Evolutionary conservation across 2,329 filamentous ascomycete species (phyloP), one percentile per base, ranked within the genome.

Genomic region (Remersonia thermophila): DNA sequence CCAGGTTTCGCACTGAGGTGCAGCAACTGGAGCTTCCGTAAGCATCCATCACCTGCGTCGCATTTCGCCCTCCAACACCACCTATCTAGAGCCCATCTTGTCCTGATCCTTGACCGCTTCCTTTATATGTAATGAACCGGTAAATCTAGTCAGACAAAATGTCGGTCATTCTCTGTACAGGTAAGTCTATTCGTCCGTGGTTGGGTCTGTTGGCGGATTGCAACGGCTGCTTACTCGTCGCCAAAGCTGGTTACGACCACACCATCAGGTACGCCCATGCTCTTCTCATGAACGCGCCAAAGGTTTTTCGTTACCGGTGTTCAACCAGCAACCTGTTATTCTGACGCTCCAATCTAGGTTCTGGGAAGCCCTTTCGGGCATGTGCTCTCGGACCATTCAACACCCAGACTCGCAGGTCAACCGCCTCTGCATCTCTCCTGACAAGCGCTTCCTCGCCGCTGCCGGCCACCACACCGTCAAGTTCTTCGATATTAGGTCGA

Each of bases 331-430:
- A 17, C 33, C n/a, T 28, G 23, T 35, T 37, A 39, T 13, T 27
- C 40, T 44, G 25, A 46, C 33, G 3, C 23, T 13, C 7, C 11
- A 11, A 15, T 7, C 15, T 16, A 93, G 86, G 46, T 98, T 98
- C 66, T 98, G 91, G 91, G 91, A 98, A 62, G 91, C 91, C 1
- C 73, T 98, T 38, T 95, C 87, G 9, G 91, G 91, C 36, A 96
- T 98, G 52, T 98, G 91, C 65, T 95, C 86, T 29, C 83, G 91
- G 47, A 98, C 91, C 15, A 96, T 98, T 50, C 91, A 95, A 51
- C 89, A 98, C 55, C 85, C 91, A 2, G 91, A 98, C 60, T 96
- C 89, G 8, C 91, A 98, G 61, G 91, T 98, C 50, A 98, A 98
- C 62, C 83, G 91, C 30, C 79, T 98, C 33, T 96, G 89, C 60